Conservation (phyloP, 2,329 filamentous ascomycete genomes). For the Teratosphaeria pseudoeucalypti region DNA sequence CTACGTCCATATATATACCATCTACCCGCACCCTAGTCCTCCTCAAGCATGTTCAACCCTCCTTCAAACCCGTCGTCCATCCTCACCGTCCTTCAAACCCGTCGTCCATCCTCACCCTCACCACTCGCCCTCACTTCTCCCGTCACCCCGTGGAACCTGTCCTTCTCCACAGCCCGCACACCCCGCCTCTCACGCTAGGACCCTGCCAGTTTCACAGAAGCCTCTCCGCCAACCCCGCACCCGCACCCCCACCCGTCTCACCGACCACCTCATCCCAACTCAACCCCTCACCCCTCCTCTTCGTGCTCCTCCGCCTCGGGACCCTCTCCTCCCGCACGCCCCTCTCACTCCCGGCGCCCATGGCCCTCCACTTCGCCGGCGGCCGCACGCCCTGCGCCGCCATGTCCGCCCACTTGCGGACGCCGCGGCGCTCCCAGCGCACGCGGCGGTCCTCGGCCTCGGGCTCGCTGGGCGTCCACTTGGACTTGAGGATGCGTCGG, state of each 20-base stretch:
- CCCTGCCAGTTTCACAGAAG: not conserved
- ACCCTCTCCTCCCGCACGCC: slow-evolving; percentile 5
- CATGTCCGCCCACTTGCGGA: slow-evolving; percentile 39
- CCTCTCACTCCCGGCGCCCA: slow-evolving; percentile 5
- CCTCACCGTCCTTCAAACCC: too few relatives aligned
- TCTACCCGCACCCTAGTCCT: too few relatives aligned
- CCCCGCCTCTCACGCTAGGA: too few relatives aligned
- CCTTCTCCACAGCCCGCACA: too few relatives aligned
- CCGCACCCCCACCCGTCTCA: not conserved
- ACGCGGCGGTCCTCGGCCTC: slow-evolving; percentile 33
- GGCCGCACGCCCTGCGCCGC: slow-evolving; percentile 45
- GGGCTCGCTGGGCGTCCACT: slow-evolving; percentile 53
- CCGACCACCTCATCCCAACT: slow-evolving; percentile 8
- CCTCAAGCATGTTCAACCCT: too few relatives aligned
- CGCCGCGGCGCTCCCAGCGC: slow-evolving; percentile 39
- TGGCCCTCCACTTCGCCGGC: slow-evolving; percentile 42
- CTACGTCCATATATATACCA: too few relatives aligned
- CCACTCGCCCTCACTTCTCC: too few relatives aligned
- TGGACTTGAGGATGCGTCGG: slow-evolving; percentile 71
- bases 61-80: too few relatives aligned
- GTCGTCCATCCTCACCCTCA: too few relatives aligned
- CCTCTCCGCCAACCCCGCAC: not conserved
- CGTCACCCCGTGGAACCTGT: too few relatives aligned
- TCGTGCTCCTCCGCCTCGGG: slow-evolving; percentile 3
- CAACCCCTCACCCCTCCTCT: not conserved